Base-by-base conservation (phyloP, 108 stramenopile genomes). In the Skeletonema menzelii region DNA sequence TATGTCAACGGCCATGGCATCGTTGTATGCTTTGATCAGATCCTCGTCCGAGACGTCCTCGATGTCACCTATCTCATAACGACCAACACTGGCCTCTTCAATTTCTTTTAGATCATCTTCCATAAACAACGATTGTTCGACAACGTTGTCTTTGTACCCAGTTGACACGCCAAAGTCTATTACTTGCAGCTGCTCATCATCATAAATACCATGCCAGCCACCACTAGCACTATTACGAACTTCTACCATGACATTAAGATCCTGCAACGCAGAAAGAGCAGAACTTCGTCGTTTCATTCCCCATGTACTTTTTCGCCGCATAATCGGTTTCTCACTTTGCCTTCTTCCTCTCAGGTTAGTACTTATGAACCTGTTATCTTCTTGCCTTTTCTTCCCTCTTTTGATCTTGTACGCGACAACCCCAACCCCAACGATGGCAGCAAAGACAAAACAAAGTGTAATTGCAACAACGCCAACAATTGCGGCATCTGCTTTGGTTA, bases 21-120 rank as follows among this genome's bases (percentile, higher is more conserved):
- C 80, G 31, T 82, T 82, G 40, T 82, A 82, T 14, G 80, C 80
- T 37, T 82, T 69, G 44, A 82, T 82, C 5, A 82, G 34, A 20
- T 82, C 80, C 42, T 82, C 73, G 24, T 82, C 80, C 5, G 68
- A 73, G 1, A 70, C 79, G 22, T 80, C 79, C 7, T 79, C 69
- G 19, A 55, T 69, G 19, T 80, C 79, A 34, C 79, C 79, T 38
- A 80, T 73, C 37, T 58, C 72, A 58, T 69, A 80, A 27, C 63
- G 68, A 35, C 66, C 42, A 22, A 35, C 24, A 53, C 49, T 53
- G 8, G 49, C 49, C 6, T 82, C 69, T 42, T 82, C 80, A 37
- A 82, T 82, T 67, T 82, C 74, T 56, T 75, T 56, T 65, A 82
- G 60, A 5, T 65, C 80, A 63, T 71, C 80, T 24, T 81, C 80